These are phyloP conservation scores for Monosporozyma solicola DNA, from an alignment of 805 yeast species.

Conservation along the genomic window DNA sequence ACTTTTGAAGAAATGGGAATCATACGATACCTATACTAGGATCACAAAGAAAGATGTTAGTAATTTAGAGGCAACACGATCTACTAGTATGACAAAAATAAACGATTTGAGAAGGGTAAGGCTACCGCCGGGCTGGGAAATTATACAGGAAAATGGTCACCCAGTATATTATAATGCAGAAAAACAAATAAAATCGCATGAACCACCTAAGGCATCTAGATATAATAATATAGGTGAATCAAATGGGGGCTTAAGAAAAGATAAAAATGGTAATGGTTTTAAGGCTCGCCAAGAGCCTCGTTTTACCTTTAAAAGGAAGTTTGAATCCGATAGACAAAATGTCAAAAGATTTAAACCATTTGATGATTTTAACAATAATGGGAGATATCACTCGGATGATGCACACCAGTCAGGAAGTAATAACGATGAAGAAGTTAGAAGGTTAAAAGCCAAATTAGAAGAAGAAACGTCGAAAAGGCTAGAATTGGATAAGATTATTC, in stretches of 20 bases:
- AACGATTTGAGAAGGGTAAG: slow-evolving; percentile 27
- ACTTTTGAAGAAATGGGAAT: slow-evolving; percentile 60
- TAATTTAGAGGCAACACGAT: slow-evolving; percentile 10
- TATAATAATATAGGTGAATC: slow-evolving; percentile 1
- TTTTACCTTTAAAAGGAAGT: background rate
- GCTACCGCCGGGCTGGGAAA: slow-evolving; percentile 30
- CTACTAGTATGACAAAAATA: slow-evolving; percentile 10
- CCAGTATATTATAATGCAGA: slow-evolving; percentile 29
- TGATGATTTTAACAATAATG: slow-evolving; percentile 13
- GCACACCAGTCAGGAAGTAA: slow-evolving; percentile 15
- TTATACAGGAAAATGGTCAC: slow-evolving; percentile 28
- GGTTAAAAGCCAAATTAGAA: slow-evolving; percentile 17
- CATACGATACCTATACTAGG: slow-evolving; percentile 70
- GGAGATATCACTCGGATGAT: slow-evolving; percentile 19
- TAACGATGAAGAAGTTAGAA: slow-evolving; percentile 19
- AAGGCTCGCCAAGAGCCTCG: background rate
- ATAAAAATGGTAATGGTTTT: background rate
- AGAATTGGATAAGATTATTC: slow-evolving; percentile 12
- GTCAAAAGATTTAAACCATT: slow-evolving; percentile 24
- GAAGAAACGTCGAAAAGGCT: slow-evolving; percentile 21
- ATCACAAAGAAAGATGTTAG: slow-evolving; percentile 52
- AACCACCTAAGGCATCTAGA: slow-evolving; percentile 21
- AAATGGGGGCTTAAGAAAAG: background rate
- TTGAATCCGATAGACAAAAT: slow-evolving; percentile 9
- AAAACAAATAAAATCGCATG: slow-evolving; percentile 21